Evolutionary conservation across 148 eudicot genomes (phyloP), one percentile per base, ranked within the genome.

Genomic region (Vaccinium darrowii): DNA sequence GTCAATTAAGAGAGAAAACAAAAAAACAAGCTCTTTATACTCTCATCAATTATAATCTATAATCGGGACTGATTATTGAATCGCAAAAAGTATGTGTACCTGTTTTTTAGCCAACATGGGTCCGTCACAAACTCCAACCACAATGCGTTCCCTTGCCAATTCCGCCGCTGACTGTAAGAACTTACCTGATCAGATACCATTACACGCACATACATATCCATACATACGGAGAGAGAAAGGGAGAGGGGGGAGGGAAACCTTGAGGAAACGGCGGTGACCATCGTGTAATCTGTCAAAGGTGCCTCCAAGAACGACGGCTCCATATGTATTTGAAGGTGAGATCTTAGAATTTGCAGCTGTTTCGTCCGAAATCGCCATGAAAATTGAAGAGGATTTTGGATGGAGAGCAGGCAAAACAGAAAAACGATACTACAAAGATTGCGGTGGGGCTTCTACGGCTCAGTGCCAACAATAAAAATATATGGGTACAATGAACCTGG

Each of bases 271-370:
- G 86, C 91, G 98, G 86, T 96, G 99, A 74, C 99, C 99, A 47
- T 91, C 92, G 76, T 97, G 99, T 57, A 97, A 93, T 19, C 98
- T 98, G 83, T 95, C 99, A 78, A 97, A 97, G 85, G 99, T 97
- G 86, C 98, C 99, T 6, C 98, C 98, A 18, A 95, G 87, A 81
- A 97, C 98, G 51, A 97, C 95, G 51, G 91, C 86, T 53, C 84
- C 86, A 82, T 89, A 95, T 7, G 98, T 91, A 87, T 93, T 85
- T 10, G 94, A 92, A 5, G 93, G 84, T 14, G 96, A 90, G 16
- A 90, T 49, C 21, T 75, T 72, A 6, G 87, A 53, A 53, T 86
- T 79, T 9, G 78, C 52, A 19, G 82, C 3, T 39, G 81, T 82
- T 65, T 88, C 89, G 30, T 86, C 82, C 56, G 50, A 65, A 12